Evolutionary conservation across 192 early-diverging fungal species (phyloP), one percentile per base, ranked within the genome.

Genomic region (Backusella tuberculispora): DNA sequence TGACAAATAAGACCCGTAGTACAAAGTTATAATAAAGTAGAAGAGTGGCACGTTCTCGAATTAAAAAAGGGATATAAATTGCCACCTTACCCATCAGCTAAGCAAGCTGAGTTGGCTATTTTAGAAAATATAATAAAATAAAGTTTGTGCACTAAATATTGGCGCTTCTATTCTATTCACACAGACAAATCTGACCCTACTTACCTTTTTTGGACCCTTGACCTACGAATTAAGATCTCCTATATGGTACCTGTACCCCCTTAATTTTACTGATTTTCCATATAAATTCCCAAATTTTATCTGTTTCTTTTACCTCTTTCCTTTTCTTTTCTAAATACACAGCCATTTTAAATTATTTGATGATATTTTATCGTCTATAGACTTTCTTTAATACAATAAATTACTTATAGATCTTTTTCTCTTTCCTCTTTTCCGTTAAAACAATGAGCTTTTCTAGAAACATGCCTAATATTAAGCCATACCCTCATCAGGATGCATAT

Each of bases 391-490:
- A 40, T 29, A 41, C n/a, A 48, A 56, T 50, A 38, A 19, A 53
- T 71, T 56, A 34, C 34, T 5, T 56, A 21, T 71, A 21, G 47
- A 56, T n/a, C 34, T 13, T 47, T 34, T 50, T 50, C 13, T 14
- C 2, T 42, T 15, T 21, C 17, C 24, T 56, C 29, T 43, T 66
- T 41, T 34, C 15, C 34, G 12, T 53, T 21, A 56, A 24, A 37
- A 40, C 15, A 14, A 73, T 73, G 72, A 73, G 72, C 47, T 64
- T 65, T 42, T 73, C 72, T 37, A 40, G 72, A 60, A 29, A 34
- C 50, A 60, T 73, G 72, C 72, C 72, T 44, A 40, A 14, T 19
- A 73, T 73, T 46, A 40, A 73, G 45, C 72, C 72, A 14, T 73
- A 73, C 47, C 72, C 63, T 65, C 68, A 69, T 45, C 63, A 73